These are phyloP conservation scores for Populus deltoides DNA, from an alignment of 345 rosid species.

Conservation along the genomic window DNA sequence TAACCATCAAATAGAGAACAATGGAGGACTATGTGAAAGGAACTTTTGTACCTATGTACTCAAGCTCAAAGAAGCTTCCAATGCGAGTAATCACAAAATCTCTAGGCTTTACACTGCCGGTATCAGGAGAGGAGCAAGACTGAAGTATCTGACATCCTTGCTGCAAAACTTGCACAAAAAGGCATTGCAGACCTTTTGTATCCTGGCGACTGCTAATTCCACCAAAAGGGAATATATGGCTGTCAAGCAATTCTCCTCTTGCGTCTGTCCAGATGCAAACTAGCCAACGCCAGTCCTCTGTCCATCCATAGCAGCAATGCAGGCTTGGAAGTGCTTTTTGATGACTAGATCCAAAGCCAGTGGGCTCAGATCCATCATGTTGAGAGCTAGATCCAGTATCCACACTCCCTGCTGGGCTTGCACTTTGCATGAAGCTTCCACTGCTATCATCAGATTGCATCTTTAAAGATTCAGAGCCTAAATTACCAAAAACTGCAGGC, in stretches of 20 bases:
- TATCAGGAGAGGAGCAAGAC: conserved; percentile 77
- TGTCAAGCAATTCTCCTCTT: conserved; percentile 96
- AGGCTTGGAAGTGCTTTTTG: conserved; percentile 74
- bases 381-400: conserved; percentile 67
- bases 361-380: conserved; percentile 63
- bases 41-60: conserved; percentile 68
- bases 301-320: conserved; percentile 99
- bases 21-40: conserved; percentile 4
- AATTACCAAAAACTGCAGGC: conserved; percentile 48
- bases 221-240: conserved; percentile 94
- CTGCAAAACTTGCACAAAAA: conserved; percentile 92
- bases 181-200: conserved; percentile 96
- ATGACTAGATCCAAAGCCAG: conserved; percentile 42
- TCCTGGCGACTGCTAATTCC: conserved; percentile 99
- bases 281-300: conserved; percentile 99
- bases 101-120: conserved; percentile 73
- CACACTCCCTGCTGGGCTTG: conserved; percentile 53
- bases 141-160: conserved; percentile 98
- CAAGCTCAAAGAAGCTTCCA: conserved; percentile 94
- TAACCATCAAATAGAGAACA: neutral
- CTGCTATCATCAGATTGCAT: conserved; percentile 54
- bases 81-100: conserved; percentile 88
- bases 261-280: conserved; percentile 99
- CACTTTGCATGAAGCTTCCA: conserved; percentile 57
- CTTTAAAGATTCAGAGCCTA: conserved; percentile 60